A percentile compares a stretch with the other conserved stretches of the same genome.
Evolutionary conservation across 202 grass and related monocot genomes (phyloP).

Genomic region (Musa balbisiana): DNA sequence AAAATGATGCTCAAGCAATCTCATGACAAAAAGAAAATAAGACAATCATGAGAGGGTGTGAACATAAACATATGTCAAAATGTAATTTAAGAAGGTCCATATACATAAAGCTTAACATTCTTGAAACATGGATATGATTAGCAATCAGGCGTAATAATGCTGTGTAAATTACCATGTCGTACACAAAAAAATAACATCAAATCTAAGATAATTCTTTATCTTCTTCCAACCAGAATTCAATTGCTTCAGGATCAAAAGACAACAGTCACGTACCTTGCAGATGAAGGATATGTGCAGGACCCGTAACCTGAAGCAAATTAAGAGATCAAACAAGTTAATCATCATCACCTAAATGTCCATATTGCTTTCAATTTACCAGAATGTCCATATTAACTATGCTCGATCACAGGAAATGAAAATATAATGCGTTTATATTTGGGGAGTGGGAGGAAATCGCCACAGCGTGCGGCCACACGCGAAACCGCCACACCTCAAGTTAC

Average conservation of each 20-base stretch:
- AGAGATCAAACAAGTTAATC: constrained; percentile 16
- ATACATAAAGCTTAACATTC: too few species aligned
- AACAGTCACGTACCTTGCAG: constrained; percentile 39
- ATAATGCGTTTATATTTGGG: neutral
- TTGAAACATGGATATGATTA: too few species aligned
- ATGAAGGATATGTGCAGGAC: constrained; percentile 78
- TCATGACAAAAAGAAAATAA: too few species aligned
- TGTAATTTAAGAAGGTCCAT: too few species aligned
- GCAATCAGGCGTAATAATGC: too few species aligned
- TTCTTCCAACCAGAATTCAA: neutral
- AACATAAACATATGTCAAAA: too few species aligned
- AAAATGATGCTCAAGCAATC: too few species aligned
- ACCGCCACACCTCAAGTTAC: neutral
- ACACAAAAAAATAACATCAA: neutral
- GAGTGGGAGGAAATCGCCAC: neutral
- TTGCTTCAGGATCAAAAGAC: neutral
- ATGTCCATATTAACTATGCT: too few species aligned
- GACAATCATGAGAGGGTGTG: too few species aligned
- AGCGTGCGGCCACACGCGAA: neutral
- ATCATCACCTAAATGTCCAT: neutral
- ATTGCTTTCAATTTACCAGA: neutral
- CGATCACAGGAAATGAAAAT: too few species aligned
- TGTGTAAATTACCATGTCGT: neutral
- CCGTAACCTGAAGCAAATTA: constrained; percentile 55
- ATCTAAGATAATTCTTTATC: too few species aligned